These are phyloP conservation scores for Colletotrichum sp. DNA, from an alignment of 2,329 filamentous ascomycete genomes.

Conservation along the genomic window DNA sequence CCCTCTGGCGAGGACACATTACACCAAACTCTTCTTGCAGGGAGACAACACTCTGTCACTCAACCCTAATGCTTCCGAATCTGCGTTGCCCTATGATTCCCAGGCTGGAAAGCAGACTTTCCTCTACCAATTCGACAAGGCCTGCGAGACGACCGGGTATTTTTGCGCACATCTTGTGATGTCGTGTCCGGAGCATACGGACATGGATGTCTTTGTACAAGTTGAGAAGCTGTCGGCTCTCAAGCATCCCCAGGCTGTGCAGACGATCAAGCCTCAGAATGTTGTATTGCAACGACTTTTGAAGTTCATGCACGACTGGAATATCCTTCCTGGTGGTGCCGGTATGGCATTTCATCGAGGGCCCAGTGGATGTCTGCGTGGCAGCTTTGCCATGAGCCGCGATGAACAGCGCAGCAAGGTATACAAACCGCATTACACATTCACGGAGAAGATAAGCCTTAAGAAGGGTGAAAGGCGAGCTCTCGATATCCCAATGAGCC, in stretches of 20 bases:
- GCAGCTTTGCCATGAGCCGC: background rate
- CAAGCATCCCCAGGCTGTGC: background rate
- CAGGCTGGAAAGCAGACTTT: background rate
- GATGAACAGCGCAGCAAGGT: background rate
- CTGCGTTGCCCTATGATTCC: background rate
- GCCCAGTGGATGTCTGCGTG: background rate
- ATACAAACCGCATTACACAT: background rate
- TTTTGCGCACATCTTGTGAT: background rate
- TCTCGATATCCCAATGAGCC: background rate
- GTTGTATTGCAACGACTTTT: background rate
- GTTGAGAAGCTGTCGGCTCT: background rate
- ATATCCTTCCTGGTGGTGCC: background rate
- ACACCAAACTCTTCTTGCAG: background rate
- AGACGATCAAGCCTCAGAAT: background rate
- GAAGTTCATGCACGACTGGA: background rate
- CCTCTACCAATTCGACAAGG: background rate
- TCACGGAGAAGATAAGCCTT: background rate
- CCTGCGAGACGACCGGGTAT: background rate
- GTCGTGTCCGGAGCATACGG: background rate
- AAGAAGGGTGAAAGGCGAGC: background rate
- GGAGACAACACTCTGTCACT: background rate
- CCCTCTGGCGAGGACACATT: background rate
- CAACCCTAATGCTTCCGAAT: fast-evolving
- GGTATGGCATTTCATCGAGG: background rate
- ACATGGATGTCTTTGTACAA: background rate